A percentile compares a stretch with the other conserved stretches of the same genome.
Evolutionary conservation across 306 rosid species (phyloP).

Genomic region (Vicia sativa): DNA sequence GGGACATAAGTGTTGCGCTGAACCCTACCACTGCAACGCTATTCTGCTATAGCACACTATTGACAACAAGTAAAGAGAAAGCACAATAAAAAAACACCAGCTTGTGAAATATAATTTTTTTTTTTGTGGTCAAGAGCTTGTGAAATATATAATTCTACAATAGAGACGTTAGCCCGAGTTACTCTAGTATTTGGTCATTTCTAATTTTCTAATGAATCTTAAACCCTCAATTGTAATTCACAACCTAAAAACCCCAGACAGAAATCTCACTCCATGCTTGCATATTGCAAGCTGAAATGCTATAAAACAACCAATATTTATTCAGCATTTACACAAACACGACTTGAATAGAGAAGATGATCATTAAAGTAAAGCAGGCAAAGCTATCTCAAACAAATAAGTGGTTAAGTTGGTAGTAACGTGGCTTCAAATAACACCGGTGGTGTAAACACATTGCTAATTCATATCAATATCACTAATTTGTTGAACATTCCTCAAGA

Average conservation of each 20-base stretch:
- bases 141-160: no score
- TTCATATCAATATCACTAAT: conserved; percentile 54
- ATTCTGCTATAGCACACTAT: no score
- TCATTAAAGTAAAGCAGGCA: conserved; percentile 12
- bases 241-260: conserved; percentile 11
- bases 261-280: background rate
- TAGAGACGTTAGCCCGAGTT: background rate
- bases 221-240: conserved; percentile 1
- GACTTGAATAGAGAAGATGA: background rate
- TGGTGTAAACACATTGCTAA: conserved; percentile 80
- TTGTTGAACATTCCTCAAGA: background rate
- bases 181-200: no score
- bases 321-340: background rate
- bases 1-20: no score
- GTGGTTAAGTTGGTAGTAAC: conserved; percentile 40
- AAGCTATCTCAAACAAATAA: background rate
- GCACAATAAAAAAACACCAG: no score
- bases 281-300: background rate
- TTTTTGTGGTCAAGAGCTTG: no score
- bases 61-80: no score
- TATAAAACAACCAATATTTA: background rate
- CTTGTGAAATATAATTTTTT: background rate
- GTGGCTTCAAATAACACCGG: conserved; percentile 82
- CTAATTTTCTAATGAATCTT: no score
- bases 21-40: no score